Percentiles rank a stretch among this genome's conserved stretches.
Conservation (phyloP, 2,329 filamentous ascomycete genomes). For the Colletotrichum sp. region DNA sequence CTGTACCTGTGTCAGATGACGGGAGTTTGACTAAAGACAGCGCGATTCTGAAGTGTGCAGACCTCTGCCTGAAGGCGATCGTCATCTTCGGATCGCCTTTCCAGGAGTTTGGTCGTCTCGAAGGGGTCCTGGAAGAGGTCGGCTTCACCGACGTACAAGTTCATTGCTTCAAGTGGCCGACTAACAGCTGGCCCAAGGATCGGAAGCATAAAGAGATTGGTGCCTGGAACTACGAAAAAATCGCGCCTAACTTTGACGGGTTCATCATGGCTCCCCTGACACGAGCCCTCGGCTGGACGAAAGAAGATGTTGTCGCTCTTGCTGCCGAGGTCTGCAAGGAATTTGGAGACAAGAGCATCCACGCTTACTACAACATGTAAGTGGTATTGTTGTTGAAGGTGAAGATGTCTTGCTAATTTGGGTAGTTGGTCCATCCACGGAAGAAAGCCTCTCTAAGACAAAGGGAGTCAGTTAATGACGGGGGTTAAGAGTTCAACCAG, state of each 20-base stretch:
- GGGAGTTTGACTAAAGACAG: neutral
- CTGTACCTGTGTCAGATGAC: neutral
- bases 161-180: neutral
- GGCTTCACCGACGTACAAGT: neutral
- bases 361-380: neutral
- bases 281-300: neutral
- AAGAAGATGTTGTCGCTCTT: neutral
- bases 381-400: neutral
- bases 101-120: neutral
- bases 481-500: rapidly evolving
- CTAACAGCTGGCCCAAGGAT: neutral
- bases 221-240: neutral
- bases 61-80: neutral
- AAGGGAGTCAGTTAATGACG: rapidly evolving
- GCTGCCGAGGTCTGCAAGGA: neutral
- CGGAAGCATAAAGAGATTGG: neutral
- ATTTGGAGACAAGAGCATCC: neutral
- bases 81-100: neutral
- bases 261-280: neutral
- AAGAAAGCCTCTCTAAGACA: neutral
- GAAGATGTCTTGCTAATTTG: neutral
- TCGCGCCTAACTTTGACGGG: neutral
- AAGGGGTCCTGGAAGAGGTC: neutral
- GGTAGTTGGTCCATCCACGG: neutral
- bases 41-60: neutral